phyloP scores from a whole-genome alignment of 306 rosid species.

The Albizia julibrissin region DNA sequence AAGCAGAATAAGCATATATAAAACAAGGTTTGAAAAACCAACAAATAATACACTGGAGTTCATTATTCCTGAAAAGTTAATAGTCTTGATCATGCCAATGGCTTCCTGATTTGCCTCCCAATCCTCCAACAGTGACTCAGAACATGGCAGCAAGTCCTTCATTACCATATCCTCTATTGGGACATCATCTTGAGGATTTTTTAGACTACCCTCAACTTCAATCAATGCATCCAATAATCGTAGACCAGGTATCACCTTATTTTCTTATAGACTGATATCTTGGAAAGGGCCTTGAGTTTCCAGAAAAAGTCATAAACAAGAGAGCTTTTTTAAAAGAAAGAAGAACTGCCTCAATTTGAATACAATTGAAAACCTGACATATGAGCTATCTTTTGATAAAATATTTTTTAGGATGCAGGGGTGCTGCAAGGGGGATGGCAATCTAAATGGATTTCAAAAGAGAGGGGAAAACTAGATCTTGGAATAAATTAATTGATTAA shows the following conservation, averaged over 20 bases:
- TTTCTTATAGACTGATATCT: background rate
- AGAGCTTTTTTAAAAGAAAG: background rate
- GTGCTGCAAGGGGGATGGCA: background rate
- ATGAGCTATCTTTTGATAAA: background rate
- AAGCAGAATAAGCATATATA: background rate
- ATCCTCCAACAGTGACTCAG: too few relatives aligned
- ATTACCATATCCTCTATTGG: too few relatives aligned
- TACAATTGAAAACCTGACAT: background rate
- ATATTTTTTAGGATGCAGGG: background rate
- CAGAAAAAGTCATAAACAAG: background rate
- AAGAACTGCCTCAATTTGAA: background rate
- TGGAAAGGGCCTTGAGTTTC: background rate
- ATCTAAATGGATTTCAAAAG: background rate
- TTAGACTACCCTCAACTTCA: background rate
- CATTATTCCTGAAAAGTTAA: background rate
- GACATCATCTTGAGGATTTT: too few relatives aligned
- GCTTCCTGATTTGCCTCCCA: background rate
- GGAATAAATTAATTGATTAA: background rate
- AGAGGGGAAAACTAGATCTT: slow-evolving; percentile 7
- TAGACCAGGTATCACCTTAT: background rate
- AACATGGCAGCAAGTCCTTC: too few relatives aligned
- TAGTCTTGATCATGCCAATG: background rate
- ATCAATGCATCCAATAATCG: background rate
- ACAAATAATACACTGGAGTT: background rate
- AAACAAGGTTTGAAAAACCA: background rate